Evolutionary conservation across 139 green algal species (phyloP), one percentile per base, ranked within the genome.

Genomic region (Chlamydomonas schloesseri): DNA sequence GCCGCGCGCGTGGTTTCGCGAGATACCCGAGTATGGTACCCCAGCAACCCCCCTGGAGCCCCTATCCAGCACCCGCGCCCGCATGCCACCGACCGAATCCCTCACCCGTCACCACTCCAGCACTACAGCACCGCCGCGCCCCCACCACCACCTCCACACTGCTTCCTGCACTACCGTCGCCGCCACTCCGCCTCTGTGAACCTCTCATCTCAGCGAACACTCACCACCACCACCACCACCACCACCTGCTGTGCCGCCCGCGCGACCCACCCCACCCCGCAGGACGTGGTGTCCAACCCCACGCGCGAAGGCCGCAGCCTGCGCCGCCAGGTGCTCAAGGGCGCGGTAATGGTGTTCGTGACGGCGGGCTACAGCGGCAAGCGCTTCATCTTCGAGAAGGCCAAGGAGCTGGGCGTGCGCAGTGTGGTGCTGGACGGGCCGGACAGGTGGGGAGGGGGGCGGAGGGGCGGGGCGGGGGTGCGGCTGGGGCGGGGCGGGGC

Each of bases 331-430:
- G 93, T 96, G 86, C 91, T 98, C 60, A 89, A 91, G 58, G 96
- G 95, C 73, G 92, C 93, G 0, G 94, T 98, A 2, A 87, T 98
- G 15, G 95, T 97, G 46, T 97, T 97, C 71, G 92, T 98, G 29
- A 97, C 95, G 2, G 95, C 96, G 18, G 95, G 95, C 72, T 97
- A 96, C 93, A 93, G 87, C 28, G 94, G 93, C 74, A 96, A 98
- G 90, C 93, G 95, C 68, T 99, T 99, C 92, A 96, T 99, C 47
- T 98, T 98, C 84, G 96, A 99, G 91, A 93, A 93, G 79, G 92
- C 93, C 65, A 94, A 96, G 84, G 91, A 97, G 90, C 92, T 98
- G 50, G 96, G 96, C 33, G 88, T 98, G 36, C 86, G 93, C 26
- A 83, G 53, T 50, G 91, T 98, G 34, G 91, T 98, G 31, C 88